phyloP scores from a whole-genome alignment of 2,329 filamentous ascomycete species.

The Venturia aucupariae region DNA sequence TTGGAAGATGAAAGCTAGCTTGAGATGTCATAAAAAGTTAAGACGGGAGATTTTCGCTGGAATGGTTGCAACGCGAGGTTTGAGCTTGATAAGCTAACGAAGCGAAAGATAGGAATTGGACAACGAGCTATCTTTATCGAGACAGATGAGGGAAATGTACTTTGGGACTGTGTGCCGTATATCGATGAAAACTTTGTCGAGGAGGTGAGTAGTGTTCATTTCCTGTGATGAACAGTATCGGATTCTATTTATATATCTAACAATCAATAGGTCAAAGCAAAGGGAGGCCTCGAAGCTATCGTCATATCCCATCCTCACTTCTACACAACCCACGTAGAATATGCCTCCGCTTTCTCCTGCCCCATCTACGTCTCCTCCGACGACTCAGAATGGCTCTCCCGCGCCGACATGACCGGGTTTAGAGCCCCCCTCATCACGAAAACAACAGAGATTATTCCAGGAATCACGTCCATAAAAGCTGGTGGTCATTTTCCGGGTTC shows the following conservation, averaged over 20 bases:
- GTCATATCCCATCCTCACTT: constrained; percentile 75
- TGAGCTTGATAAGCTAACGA: constrained; percentile 26
- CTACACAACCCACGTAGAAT: constrained; percentile 66
- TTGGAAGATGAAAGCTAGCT: too few relatives aligned
- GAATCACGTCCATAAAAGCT: constrained; percentile 55
- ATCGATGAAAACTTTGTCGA: constrained; percentile 55
- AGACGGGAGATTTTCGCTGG: too few relatives aligned
- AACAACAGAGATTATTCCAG: constrained; percentile 28
- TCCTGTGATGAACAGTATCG: constrained; percentile 21
- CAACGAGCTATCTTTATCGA: constrained; percentile 62
- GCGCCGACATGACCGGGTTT: constrained; percentile 35
- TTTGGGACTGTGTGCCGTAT: constrained; percentile 71
- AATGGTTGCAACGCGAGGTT: too few relatives aligned
- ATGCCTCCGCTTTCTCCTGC: constrained; percentile 60
- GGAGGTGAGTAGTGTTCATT: constrained; percentile 15
- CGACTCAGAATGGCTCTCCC: constrained; percentile 56
- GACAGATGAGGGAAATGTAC: constrained; percentile 58
- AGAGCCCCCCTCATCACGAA: constrained; percentile 19
- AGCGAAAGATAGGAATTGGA: constrained; percentile 57
- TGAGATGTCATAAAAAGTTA: too few relatives aligned
- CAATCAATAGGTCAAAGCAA: constrained; percentile 38
- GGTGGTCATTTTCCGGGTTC: constrained; percentile 76
- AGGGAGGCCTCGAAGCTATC: constrained; percentile 62
- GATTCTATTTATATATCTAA: neutral
- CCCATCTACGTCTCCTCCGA: constrained; percentile 59